Evolutionary conservation across 495 filamentous ascomycete species (phyloP).

Genomic region (Parmelia sp.): DNA sequence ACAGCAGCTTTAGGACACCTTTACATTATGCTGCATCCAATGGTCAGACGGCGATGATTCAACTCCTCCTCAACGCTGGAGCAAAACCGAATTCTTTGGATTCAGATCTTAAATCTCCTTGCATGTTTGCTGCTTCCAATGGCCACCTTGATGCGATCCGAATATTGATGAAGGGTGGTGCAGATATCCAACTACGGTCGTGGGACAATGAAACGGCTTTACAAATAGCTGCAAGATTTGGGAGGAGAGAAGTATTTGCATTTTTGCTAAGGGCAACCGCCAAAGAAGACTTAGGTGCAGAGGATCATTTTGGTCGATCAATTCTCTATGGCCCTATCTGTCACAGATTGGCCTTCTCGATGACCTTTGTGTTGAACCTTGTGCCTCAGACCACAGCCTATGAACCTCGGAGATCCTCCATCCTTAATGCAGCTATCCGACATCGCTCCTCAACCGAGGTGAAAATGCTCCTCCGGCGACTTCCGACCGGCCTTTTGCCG

Average conservation of each 20-base stretch:
- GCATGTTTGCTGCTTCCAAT: background rate
- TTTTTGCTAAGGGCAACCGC: background rate
- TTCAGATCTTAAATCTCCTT: background rate
- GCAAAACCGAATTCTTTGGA: constrained; percentile 1
- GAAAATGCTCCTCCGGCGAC: constrained; percentile 4
- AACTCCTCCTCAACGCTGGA: constrained; percentile 2
- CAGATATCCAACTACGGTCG: background rate
- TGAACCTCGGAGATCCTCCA: background rate
- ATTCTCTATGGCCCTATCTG: background rate
- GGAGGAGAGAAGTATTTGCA: background rate
- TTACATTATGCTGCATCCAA: constrained; percentile 8
- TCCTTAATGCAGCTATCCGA: background rate
- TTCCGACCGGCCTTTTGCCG: background rate
- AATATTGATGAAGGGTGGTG: constrained; percentile 1
- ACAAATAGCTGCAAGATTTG: background rate
- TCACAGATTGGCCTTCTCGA: too few species aligned
- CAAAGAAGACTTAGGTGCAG: background rate
- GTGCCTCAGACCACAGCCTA: constrained; percentile 8
- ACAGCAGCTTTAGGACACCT: constrained; percentile 14
- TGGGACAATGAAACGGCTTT: background rate
- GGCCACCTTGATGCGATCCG: background rate
- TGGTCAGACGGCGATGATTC: background rate
- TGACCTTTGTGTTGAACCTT: constrained; percentile 8
- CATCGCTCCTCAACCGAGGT: background rate
- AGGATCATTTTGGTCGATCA: background rate